Conservation (phyloP, 2,329 filamentous ascomycete species). For the Pestalotiopsis sp. region DNA sequence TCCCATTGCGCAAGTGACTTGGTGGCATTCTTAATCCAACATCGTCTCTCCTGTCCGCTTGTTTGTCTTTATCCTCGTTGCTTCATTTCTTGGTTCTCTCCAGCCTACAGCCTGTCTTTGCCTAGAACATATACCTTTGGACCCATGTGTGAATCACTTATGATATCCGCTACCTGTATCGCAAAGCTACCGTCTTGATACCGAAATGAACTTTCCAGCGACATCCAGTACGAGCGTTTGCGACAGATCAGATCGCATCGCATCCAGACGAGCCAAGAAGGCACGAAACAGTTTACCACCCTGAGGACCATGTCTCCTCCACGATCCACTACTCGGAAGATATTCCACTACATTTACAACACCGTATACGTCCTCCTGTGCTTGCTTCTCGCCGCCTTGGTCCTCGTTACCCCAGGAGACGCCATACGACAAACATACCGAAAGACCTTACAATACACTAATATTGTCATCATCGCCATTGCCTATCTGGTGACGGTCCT, state of each 20-base stretch:
- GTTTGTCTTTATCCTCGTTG: not conserved
- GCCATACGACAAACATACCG: slow-evolving; percentile 74
- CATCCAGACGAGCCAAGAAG: not conserved
- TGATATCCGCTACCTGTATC: not conserved
- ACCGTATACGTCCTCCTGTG: slow-evolving; percentile 76
- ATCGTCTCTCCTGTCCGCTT: not conserved
- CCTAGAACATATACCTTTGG: not conserved
- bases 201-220: slow-evolving; percentile 10
- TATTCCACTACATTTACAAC: slow-evolving; percentile 81
- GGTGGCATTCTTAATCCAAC: not conserved
- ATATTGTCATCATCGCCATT: slow-evolving; percentile 79
- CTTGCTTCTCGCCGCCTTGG: slow-evolving; percentile 69
- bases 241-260: not conserved
- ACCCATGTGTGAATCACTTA: not conserved
- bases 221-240: not conserved
- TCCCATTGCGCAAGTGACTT: not conserved
- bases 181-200: slow-evolving; percentile 14
- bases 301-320: not conserved
- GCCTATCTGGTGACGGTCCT: slow-evolving; percentile 73
- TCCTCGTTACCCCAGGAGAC: slow-evolving; percentile 80
- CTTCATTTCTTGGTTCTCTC: not conserved
- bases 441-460: slow-evolving; percentile 64
- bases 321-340: slow-evolving; percentile 40
- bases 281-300: not conserved
- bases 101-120: not conserved